Evolutionary conservation across 441 rosid species (phyloP).

Genomic region (Theobroma grandiflorum): DNA sequence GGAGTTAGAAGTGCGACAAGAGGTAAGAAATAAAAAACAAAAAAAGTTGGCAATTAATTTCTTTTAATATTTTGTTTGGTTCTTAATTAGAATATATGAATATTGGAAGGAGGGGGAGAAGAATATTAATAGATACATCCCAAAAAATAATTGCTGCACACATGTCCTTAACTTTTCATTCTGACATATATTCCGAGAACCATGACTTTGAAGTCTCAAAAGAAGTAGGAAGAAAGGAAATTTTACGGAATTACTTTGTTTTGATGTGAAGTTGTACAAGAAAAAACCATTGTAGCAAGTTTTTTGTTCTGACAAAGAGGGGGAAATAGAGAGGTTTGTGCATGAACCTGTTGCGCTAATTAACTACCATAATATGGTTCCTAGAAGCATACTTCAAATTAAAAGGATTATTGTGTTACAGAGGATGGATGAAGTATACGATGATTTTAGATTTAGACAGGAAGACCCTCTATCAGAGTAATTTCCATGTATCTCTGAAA

Average conservation of each 20-base stretch:
- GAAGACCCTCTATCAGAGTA: not conserved
- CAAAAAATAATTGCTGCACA: not conserved
- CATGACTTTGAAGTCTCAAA: not conserved
- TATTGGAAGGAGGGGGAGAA: not conserved
- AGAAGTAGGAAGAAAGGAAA: not conserved
- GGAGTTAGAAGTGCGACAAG: not conserved
- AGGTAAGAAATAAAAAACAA: not conserved
- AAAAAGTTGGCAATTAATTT: not conserved
- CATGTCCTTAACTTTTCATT: not conserved
- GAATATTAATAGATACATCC: not conserved
- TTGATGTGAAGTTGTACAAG: not conserved
- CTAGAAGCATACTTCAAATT: too few species aligned
- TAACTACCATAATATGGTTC: too few species aligned
- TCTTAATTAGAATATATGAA: not conserved
- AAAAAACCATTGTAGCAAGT: not conserved
- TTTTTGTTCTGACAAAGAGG: not conserved
- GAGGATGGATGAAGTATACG: too few species aligned
- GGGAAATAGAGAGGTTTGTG: not conserved
- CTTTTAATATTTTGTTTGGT: not conserved
- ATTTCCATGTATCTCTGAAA: not conserved
- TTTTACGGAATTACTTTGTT: not conserved
- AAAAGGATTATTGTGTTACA: not conserved
- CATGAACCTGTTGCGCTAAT: too few species aligned
- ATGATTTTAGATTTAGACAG: not conserved
- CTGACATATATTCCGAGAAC: not conserved